Evolutionary conservation across 768 basidiomycete genomes (phyloP), one percentile per base, ranked within the genome.

Genomic region (Rhizopogon vesiculosus): DNA sequence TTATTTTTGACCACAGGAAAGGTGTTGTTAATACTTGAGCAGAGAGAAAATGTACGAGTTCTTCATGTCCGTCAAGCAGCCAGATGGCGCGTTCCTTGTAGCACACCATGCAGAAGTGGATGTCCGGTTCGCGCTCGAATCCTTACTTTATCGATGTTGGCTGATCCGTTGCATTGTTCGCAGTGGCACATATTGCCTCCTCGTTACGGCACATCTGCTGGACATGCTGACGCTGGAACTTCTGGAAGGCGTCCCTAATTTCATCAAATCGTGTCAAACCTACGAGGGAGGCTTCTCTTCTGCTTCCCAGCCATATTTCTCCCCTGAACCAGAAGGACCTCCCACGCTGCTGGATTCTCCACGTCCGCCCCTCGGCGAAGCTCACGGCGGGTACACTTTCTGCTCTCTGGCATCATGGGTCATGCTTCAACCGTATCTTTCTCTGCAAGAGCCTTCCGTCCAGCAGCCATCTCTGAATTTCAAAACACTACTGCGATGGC

Each of bases 381-480:
- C 97, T 0, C 97, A 99, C 60, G 97, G 97, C 7, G 97, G 97
- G 0, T 98, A 99, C 72, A 93, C 96, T 0, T 97, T 93, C 69
- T 99, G 97, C 67, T 84, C 92, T 7, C 76, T 94, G 28, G 92
- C 93, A 0, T 83, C 88, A 16, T 91, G 92, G 85, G 78, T 89
- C 28, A 76, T 97, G 55, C 73, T 97, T 1, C 80, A 80, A 51
- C 85, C 88, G 0, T 82, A 81, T 63, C 61, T 81, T 6, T 60
- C 67, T 5, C 53, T 60, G 8, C 33, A 35, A 19, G 42, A 53
- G 22, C 61, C 71, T 10, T 19, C 9, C 19, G 51, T 22, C 25
- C 55, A 22, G 10, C 60, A 60, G 28, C 77, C 79, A 0, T 58
- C 63, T 31, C 79, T 96, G 60, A 80, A 96, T 66, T 66, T 80